Conservation (phyloP, 352 stramenopile species). For the Phytophthora sp. region DNA sequence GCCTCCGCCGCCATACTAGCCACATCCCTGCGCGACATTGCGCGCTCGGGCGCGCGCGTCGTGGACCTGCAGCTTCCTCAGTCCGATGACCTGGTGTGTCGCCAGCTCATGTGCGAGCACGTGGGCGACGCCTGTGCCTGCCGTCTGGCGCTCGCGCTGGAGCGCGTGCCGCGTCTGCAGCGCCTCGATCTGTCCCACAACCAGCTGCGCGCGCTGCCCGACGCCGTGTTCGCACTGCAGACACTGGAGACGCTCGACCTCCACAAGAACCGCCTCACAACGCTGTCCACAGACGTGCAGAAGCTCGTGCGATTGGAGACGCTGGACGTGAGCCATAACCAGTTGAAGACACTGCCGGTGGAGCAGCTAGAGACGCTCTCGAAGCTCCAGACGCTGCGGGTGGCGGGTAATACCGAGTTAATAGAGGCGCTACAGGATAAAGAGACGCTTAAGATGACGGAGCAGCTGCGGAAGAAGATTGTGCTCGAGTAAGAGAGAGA, state of each 20-base stretch:
- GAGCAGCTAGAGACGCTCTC: slow-evolving; percentile 47
- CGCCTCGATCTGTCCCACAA: slow-evolving; percentile 82
- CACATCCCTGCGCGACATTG: slow-evolving; percentile 71
- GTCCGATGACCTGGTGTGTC: slow-evolving; percentile 90
- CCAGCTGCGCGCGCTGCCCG: slow-evolving; percentile 74
- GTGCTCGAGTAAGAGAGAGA: slow-evolving; percentile 25
- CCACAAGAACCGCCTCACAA: slow-evolving; percentile 67
- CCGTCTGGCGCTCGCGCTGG: slow-evolving; percentile 78
- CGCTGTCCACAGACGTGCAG: slow-evolving; percentile 48
- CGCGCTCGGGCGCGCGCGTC: slow-evolving; percentile 53
- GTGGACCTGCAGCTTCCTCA: slow-evolving; percentile 68
- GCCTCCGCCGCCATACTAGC: slow-evolving; percentile 5
- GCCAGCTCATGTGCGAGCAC: slow-evolving; percentile 93
- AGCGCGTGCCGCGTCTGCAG: slow-evolving; percentile 70
- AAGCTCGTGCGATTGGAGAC: slow-evolving; percentile 62
- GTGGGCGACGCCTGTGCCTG: slow-evolving; percentile 87
- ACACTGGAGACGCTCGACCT: slow-evolving; percentile 66
- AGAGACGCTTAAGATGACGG: slow-evolving; percentile 26
- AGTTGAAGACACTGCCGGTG: slow-evolving; percentile 47
- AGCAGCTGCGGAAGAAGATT: slow-evolving; percentile 46
- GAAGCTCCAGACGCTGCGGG: slow-evolving; percentile 44
- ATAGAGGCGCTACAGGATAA: slow-evolving; percentile 14
- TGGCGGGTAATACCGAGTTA: slow-evolving; percentile 57
- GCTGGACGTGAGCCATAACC: slow-evolving; percentile 71
- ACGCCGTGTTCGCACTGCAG: slow-evolving; percentile 74